Evolutionary conservation across 148 eudicot genomes (phyloP), one percentile per base, ranked within the genome.

Genomic region (Euryodendron excelsum): DNA sequence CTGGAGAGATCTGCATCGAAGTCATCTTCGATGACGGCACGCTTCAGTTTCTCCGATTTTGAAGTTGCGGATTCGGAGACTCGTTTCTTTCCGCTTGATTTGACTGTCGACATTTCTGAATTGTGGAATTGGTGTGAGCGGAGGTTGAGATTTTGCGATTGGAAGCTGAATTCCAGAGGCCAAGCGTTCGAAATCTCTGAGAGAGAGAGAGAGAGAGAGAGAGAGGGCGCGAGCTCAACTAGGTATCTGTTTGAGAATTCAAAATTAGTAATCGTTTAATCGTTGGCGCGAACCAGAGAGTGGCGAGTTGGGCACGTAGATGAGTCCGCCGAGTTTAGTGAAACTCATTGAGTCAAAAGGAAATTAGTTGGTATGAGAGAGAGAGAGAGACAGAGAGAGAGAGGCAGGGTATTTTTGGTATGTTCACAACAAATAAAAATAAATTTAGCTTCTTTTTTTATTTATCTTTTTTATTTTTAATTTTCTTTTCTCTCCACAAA

Each of bases 1-100:
- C 82, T 88, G 44, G 94, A 89, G 67, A 92, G 82, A 30, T 87
- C 89, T 58, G 85, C 84, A 65, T 89, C 94, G 82, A 90, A 85
- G 66, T 89, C 86, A 47, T 90, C 92, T 13, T 87, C 89, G 37
- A 82, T 47, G 59, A 27, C 50, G 58, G 78, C 83, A 69, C 85
- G 88, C 86, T 86, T 90, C 52, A 83, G 84, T 53, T 83, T 85
- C 56, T 81, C 88, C 21, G 86, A 74, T 65, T 87, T 86, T 21
- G 70, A 74, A 83, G 82, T 52, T 37, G 75, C 82, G 47, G 86
- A 72, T 63, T 89, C 90, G 1, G 79, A 77, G 33, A 45, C 77
- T 72, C 88, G 81, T 74, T 80, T 90, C 80, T 85, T 88, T 20
- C 60, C 84, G 79, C 80, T 86, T 59, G 84, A 85, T 89, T 88